A percentile compares a stretch with the other conserved stretches of the same genome.
Conservation (phyloP, 139 green algal genomes). For the Chlorella sp. region DNA sequence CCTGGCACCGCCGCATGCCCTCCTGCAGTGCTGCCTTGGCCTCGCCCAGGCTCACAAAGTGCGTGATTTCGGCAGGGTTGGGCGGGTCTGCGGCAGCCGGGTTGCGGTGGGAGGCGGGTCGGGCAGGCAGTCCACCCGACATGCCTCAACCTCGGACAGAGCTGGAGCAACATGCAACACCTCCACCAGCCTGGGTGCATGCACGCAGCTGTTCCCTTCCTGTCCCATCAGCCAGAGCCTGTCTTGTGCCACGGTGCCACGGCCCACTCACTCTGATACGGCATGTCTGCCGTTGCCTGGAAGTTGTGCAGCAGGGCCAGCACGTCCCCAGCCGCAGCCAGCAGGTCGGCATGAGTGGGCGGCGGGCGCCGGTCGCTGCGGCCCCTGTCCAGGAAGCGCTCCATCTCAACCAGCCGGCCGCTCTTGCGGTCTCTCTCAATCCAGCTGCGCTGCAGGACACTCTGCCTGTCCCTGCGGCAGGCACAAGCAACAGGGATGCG, state of each 20-base stretch:
- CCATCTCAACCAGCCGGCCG: neutral
- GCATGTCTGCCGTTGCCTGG: neutral
- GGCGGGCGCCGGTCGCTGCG: neutral
- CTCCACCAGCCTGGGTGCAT: too few species aligned
- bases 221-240: too few species aligned
- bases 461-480: neutral
- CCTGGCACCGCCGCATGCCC: constrained; percentile 4
- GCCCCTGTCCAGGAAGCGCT: neutral
- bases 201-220: too few species aligned
- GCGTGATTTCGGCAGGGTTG: neutral
- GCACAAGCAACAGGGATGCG: too few species aligned
- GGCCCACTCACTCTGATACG: neutral
- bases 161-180: too few species aligned
- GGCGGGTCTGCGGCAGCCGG: neutral
- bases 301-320: constrained; percentile 25
- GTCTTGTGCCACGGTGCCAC: too few species aligned
- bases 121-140: too few species aligned
- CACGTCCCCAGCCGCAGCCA: neutral
- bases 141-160: too few species aligned
- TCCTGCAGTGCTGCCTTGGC: constrained; percentile 24
- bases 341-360: neutral
- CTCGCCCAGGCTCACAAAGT: constrained; percentile 37
- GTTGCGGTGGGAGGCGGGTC: neutral
- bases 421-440: too few species aligned
- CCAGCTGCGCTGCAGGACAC: neutral